These are phyloP conservation scores for Penicillium atrosanguineum DNA, from an alignment of 495 filamentous ascomycete genomes.

Conservation along the genomic window DNA sequence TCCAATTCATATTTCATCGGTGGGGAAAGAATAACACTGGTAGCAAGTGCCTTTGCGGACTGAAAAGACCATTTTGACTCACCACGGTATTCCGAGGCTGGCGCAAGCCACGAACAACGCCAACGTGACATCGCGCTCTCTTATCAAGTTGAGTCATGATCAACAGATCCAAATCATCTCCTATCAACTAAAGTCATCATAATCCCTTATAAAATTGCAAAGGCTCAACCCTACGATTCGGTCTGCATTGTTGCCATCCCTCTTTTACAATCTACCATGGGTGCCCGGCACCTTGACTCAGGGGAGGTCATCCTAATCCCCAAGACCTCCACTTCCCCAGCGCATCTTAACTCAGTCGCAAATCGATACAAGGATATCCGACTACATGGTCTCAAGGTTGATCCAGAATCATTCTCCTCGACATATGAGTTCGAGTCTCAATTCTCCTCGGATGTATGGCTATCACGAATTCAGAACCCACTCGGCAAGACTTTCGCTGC, in stretches of 20 bases:
- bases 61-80: too few relatives aligned
- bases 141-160: background rate
- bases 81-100: background rate
- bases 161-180: too few relatives aligned
- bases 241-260: background rate
- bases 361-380: conserved; percentile 24
- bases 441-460: conserved; percentile 41
- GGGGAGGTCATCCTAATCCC: conserved; percentile 17
- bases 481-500: conserved; percentile 42
- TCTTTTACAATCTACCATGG: background rate
- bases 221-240: background rate
- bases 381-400: conserved; percentile 27
- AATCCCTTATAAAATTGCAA: background rate
- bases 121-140: background rate
- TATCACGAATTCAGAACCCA: conserved; percentile 44
- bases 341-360: conserved; percentile 9
- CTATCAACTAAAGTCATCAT: too few relatives aligned
- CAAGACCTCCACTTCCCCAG: conserved; percentile 4
- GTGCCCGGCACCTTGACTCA: conserved; percentile 1
- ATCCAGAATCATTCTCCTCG: conserved; percentile 45
- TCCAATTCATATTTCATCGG: too few relatives aligned
- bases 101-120: too few relatives aligned
- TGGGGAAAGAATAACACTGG: too few relatives aligned
- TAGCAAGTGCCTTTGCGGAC: too few relatives aligned
- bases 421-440: conserved; percentile 44